phyloP scores from a whole-genome alignment of 306 rosid genomes.

The Casuarina equisetifolia region DNA sequence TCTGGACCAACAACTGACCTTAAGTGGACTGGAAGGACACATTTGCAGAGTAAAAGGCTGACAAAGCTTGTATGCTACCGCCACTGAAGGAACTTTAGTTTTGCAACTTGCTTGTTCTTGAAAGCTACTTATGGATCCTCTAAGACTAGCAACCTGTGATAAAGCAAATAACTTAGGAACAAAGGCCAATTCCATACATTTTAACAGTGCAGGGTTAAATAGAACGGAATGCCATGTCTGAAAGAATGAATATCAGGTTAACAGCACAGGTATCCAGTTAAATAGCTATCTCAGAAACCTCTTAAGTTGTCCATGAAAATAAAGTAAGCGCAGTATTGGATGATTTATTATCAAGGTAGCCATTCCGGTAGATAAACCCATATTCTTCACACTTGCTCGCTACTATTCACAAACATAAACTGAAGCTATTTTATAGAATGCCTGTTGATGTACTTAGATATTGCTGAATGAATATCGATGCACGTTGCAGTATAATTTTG shows the following conservation, averaged over 20 bases:
- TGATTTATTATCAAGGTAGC: neutral
- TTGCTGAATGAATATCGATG: neutral
- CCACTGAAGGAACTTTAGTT: constrained; percentile 70
- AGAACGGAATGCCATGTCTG: constrained; percentile 6
- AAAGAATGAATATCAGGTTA: neutral
- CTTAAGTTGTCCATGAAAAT: neutral
- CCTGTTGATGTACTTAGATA: neutral
- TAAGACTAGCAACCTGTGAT: constrained; percentile 86
- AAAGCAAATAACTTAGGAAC: constrained; percentile 17
- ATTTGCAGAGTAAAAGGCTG: constrained; percentile 67
- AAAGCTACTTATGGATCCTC: constrained; percentile 96
- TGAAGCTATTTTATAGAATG: neutral
- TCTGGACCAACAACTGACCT: constrained; percentile 52
- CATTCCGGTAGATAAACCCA: neutral
- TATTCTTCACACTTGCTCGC: neutral
- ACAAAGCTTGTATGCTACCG: constrained; percentile 63
- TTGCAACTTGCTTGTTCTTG: constrained; percentile 99
- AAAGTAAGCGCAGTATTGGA: neutral
- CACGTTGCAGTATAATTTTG: neutral
- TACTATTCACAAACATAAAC: too few species aligned
- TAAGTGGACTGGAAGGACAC: constrained; percentile 65
- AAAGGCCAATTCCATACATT: constrained; percentile 19
- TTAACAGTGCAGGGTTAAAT: neutral
- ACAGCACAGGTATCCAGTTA: constrained; percentile 3
- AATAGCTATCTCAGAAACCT: neutral